Base-by-base conservation (phyloP, 1,139 yeast species). In the Debaryomyces nepalensis region DNA sequence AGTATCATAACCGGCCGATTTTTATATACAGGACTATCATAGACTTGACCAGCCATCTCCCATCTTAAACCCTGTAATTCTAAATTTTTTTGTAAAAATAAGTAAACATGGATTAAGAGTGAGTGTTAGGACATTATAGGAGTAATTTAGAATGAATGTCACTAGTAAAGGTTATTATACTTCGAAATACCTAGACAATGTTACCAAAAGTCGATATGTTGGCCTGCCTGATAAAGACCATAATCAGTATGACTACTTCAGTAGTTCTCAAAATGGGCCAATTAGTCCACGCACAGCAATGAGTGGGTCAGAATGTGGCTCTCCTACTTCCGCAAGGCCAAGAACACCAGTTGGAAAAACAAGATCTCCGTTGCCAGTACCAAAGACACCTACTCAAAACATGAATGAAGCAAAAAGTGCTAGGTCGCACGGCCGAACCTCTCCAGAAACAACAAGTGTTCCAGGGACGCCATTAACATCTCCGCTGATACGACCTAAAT, bases 91-190 rank as follows among this genome's bases (percentile, higher is more conserved):
- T 29, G 18, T 18, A 10, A 35, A 24, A 22, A 26, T 15, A 12
- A 11, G 11, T 4, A 22, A n/a, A 8, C 19, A 11, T 8, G 16
- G 10, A 9, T 5, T n/a, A 23, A 24, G 4, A 8, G 5, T 29
- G 12, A 14, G 14, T 21, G 16, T 21, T 15, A n/a, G 22, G 15
- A 15, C 22, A 9, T 10, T 15, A 10, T 11, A 16, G 16, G 15
- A 6, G 30, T 18, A 5, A 3, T 15, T 12, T n/a, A 29, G 18
- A 10, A 63, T 63, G 68, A 64, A 63, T 43, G 68, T 63, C 24
- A 59, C 68, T 8, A 57, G 53, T 12, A 52, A 59, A 41, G 69
- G 64, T 3, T 63, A 64, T 46, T 64, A 54, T 40, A 59, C 68
- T 12, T 45, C 57, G 6, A 54, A 60, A 18, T 64, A 61, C 44